A percentile compares a stretch with the other conserved stretches of the same genome.
phyloP scores from a whole-genome alignment of 257 asterid genomes.

The Primulina eburnea region DNA sequence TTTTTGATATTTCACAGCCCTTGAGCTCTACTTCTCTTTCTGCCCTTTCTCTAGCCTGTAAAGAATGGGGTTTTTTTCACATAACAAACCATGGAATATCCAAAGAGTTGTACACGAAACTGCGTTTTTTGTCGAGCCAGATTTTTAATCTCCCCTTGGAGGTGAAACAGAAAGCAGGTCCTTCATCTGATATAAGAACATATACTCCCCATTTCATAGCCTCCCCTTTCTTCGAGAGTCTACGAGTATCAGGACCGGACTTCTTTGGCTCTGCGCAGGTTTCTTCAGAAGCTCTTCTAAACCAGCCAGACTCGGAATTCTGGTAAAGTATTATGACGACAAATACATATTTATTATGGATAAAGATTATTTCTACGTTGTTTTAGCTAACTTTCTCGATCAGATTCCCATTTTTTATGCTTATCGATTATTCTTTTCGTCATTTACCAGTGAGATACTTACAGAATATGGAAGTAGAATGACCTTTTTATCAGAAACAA shows the following conservation, averaged over 20 bases:
- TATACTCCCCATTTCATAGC: constrained; percentile 78
- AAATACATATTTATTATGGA: background rate
- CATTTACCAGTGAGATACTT: constrained; percentile 31
- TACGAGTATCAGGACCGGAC: constrained; percentile 64
- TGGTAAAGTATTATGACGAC: constrained; percentile 36
- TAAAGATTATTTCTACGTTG: background rate
- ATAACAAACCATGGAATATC: constrained; percentile 61
- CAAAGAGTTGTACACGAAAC: constrained; percentile 34
- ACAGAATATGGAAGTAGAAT: constrained; percentile 59
- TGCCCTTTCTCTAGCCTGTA: constrained; percentile 55
- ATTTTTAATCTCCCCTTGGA: constrained; percentile 54
- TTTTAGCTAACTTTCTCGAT: background rate
- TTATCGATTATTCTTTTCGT: background rate
- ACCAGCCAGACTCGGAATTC: constrained; percentile 39
- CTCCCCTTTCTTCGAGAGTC: constrained; percentile 67
- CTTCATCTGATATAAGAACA: constrained; percentile 41
- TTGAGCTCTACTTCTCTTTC: constrained; percentile 42
- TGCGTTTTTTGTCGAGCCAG: constrained; percentile 35
- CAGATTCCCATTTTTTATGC: background rate
- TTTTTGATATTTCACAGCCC: constrained; percentile 61
- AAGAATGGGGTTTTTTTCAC: constrained; percentile 67
- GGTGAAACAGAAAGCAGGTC: constrained; percentile 59
- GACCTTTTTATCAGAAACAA: constrained; percentile 43
- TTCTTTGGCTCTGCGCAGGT: constrained; percentile 52
- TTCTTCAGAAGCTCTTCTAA: constrained; percentile 47